A percentile compares a stretch with the other conserved stretches of the same genome.
These are phyloP conservation scores for Sclerotinia spermophila DNA, from an alignment of 2,329 filamentous ascomycete genomes.

Conservation along the genomic window DNA sequence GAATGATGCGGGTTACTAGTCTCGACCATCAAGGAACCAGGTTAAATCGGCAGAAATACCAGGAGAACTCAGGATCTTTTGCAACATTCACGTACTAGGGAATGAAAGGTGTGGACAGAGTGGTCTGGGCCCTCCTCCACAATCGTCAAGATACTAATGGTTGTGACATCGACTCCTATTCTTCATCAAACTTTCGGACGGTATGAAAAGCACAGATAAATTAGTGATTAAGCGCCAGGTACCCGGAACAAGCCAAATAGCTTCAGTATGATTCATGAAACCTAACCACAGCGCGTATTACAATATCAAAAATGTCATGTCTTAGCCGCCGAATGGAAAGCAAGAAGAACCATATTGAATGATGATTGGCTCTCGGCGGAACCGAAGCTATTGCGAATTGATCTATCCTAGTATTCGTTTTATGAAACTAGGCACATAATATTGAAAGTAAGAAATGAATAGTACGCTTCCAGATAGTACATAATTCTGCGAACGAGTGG, in stretches of 20 bases:
- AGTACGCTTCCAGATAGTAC: slow-evolving; percentile 4
- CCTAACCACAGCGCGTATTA: slow-evolving; percentile 11
- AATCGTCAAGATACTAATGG: not conserved
- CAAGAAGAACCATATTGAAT: not conserved
- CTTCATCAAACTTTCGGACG: not conserved
- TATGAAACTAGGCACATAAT: not conserved
- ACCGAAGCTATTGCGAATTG: not conserved
- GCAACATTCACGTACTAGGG: not conserved
- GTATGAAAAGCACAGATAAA: slow-evolving; percentile 4
- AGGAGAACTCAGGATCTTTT: not conserved
- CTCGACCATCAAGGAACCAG: not conserved
- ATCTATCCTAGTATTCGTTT: not conserved
- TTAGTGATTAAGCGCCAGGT: slow-evolving; percentile 16
- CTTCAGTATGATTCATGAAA: not conserved
- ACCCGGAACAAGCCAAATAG: slow-evolving; percentile 8
- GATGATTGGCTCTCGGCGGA: slow-evolving; percentile 9
- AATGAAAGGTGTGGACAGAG: not conserved
- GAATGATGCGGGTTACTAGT: not conserved
- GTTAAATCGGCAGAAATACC: slow-evolving; percentile 1
- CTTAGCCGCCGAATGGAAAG: slow-evolving; percentile 13
- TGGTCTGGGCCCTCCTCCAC: slow-evolving; percentile 7
- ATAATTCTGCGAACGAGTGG: slow-evolving; percentile 17
- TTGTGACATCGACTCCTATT: slow-evolving; percentile 1
- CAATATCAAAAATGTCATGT: not conserved
- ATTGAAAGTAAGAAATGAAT: slow-evolving; percentile 4